Conservation (phyloP, 176 grass and related monocot species). For the Bolboschoenus planiculmis region DNA sequence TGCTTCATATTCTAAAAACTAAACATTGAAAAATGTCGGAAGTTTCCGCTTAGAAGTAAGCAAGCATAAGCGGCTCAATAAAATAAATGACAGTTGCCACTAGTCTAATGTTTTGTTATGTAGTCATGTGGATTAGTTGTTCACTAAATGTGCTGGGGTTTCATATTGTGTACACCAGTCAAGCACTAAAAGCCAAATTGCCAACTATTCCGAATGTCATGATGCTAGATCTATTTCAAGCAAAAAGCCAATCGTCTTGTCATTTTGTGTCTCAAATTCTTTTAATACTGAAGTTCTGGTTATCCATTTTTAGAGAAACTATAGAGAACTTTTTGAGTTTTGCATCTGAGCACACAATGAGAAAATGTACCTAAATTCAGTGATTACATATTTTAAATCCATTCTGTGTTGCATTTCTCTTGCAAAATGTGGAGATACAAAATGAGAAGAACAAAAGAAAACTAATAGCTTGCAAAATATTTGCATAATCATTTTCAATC, state of each 20-base stretch:
- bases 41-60: not conserved
- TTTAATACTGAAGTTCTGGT: not conserved
- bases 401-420: not conserved
- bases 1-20: not conserved
- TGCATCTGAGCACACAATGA: not conserved
- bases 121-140: not conserved
- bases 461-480: not conserved
- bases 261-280: not conserved
- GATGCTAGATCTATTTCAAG: not conserved
- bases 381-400: not conserved
- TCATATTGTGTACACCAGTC: not conserved
- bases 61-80: not conserved
- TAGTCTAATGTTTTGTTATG: not conserved
- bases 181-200: not conserved
- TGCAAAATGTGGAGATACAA: not conserved
- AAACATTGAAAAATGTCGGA: not conserved
- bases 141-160: not conserved
- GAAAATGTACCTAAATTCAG: not conserved
- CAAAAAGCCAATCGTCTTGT: not conserved
- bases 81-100: not conserved
- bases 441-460: not conserved
- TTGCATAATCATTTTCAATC: not conserved
- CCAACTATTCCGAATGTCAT: not conserved
- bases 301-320: not conserved
- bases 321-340: not conserved